Percentiles rank a stretch among this genome's conserved stretches.
These are phyloP conservation scores for Apostasia shenzhenica DNA, from an alignment of 106 monocot species.

Conservation along the genomic window DNA sequence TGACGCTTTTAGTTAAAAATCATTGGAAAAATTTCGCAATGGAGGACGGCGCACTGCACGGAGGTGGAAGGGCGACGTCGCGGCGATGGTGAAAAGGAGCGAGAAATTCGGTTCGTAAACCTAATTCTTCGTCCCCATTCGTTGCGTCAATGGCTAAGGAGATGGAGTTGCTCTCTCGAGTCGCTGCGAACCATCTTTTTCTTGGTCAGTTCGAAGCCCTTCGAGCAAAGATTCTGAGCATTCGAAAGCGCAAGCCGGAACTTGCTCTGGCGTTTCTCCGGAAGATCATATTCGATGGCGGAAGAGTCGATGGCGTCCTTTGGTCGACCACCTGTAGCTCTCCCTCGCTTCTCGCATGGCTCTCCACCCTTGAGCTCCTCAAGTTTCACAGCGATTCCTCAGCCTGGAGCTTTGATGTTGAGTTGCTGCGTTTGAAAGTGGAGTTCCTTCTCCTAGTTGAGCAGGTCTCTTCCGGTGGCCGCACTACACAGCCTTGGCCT, in stretches of 20 bases:
- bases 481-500: neutral
- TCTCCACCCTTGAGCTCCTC: slow-evolving; percentile 58
- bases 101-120: neutral
- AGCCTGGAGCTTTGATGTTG: slow-evolving; percentile 19
- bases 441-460: slow-evolving; percentile 73
- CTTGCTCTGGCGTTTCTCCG: slow-evolving; percentile 54
- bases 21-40: too few species aligned
- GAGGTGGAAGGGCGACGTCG: too few species aligned
- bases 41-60: too few species aligned
- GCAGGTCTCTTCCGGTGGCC: slow-evolving; percentile 19
- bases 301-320: slow-evolving; percentile 58
- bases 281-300: slow-evolving; percentile 49
- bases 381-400: slow-evolving; percentile 12
- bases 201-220: slow-evolving; percentile 88
- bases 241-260: slow-evolving; percentile 49
- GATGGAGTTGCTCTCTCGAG: slow-evolving; percentile 57
- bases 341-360: slow-evolving; percentile 75
- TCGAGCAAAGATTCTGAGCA: slow-evolving; percentile 64
- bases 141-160: slow-evolving; percentile 46
- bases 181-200: slow-evolving; percentile 82
- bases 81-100: too few species aligned
- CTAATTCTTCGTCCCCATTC: neutral
- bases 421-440: slow-evolving; percentile 36
- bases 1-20: too few species aligned
- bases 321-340: slow-evolving; percentile 51